phyloP scores from a whole-genome alignment of 2,329 filamentous ascomycete species.

The Epichloe gansuensis region DNA sequence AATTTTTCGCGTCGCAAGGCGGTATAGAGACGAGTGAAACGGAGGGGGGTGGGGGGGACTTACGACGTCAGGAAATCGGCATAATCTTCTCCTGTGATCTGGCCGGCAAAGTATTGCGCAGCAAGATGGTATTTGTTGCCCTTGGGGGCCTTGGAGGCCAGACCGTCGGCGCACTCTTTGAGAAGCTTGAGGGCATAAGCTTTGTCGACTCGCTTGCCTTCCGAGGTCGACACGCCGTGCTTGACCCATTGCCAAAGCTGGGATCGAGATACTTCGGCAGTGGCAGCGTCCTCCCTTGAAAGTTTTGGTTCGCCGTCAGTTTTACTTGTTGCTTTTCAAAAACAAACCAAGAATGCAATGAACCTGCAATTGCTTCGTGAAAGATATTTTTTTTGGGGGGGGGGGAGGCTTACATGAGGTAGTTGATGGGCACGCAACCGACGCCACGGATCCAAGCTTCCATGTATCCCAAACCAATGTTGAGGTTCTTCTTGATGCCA shows the following conservation, averaged over 20 bases:
- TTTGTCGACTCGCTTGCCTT: conserved; percentile 90
- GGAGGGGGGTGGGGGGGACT: conserved; percentile 23
- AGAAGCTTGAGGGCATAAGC: conserved; percentile 76
- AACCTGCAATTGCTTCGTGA: not conserved
- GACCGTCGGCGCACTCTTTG: conserved; percentile 68
- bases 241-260: conserved; percentile 96
- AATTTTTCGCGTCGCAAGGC: too few species aligned
- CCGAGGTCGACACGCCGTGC: conserved; percentile 59
- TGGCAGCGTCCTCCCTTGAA: conserved; percentile 76
- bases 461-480: conserved; percentile 96
- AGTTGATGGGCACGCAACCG: conserved; percentile 95
- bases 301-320: not conserved
- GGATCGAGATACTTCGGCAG: conserved; percentile 84
- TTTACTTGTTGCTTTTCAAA: not conserved
- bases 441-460: conserved; percentile 94
- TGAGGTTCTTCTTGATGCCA: conserved; percentile 93
- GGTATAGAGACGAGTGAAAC: not conserved
- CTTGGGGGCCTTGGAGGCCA: conserved; percentile 62
- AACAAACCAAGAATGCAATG: not conserved
- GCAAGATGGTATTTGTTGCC: conserved; percentile 89
- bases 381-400: not conserved
- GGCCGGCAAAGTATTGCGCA: conserved; percentile 79
- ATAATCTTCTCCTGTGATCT: conserved; percentile 95
- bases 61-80: conserved; percentile 85
- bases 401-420: conserved; percentile 55